Conservation (phyloP, 441 rosid species). For the Adansonia grandidieri region DNA sequence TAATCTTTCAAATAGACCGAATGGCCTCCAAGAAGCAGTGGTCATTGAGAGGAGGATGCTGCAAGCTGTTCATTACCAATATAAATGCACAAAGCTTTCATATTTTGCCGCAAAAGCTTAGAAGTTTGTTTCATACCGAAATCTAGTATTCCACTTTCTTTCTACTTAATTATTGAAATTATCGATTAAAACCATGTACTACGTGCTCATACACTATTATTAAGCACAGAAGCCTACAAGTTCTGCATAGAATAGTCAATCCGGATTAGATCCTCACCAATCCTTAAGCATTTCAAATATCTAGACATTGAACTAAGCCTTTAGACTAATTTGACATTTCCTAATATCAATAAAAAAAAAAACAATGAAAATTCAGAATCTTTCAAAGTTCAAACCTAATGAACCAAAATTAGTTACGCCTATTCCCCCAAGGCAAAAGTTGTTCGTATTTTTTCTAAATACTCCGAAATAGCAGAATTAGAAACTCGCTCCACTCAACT, state of each 20-base stretch:
- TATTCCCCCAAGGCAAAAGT: background rate
- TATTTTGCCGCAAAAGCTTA: background rate
- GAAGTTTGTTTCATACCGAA: background rate
- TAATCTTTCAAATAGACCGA: background rate
- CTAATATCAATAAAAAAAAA: background rate
- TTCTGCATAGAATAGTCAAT: background rate
- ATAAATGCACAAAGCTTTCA: conserved; percentile 1
- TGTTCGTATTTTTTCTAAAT: background rate
- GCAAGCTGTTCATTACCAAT: background rate
- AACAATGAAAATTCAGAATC: background rate
- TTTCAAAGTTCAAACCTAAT: background rate
- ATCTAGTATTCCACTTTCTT: background rate
- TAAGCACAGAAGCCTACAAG: background rate
- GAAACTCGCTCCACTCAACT: background rate
- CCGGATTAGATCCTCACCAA: background rate
- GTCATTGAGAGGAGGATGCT: background rate
- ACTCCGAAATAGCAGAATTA: background rate
- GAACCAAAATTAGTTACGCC: background rate
- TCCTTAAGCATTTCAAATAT: background rate
- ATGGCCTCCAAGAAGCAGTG: conserved; percentile 3
- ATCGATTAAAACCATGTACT: background rate
- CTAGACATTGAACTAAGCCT: background rate
- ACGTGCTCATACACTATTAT: background rate
- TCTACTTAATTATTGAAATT: background rate
- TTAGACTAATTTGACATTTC: background rate